Base-by-base conservation (phyloP, 768 basidiomycete species). In the Saitozyma sp. region DNA sequence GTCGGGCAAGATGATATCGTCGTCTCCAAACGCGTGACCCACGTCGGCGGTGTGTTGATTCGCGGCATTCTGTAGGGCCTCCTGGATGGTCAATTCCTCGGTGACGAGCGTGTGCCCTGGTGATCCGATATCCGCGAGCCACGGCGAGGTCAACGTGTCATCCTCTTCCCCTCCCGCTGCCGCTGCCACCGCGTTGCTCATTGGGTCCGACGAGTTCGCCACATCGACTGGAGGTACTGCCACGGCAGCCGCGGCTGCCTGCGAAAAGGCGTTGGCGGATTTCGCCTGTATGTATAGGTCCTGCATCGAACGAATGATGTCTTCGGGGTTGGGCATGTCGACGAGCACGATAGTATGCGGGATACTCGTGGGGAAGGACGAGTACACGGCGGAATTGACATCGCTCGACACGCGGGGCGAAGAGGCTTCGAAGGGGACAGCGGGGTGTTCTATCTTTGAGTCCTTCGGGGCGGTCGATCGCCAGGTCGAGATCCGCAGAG, bases 331-430 rank as follows among this genome's bases (percentile, higher is more conserved):
- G 19, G 92, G 92, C 85, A 95, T 85, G 63, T 93, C 89, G 54
- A 94, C 90, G 37, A 89, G 85, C 55, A 93, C 88, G 53, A 91
- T 86, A 3, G 88, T 89, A 76, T 92, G 91, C 40, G 61, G 62
- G 9, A 62, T 62, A 42, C 45, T 53, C 13, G 57, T 50, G 3
- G 71, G 77, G 45, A 65, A 75, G 9, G 69, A 46, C 53, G 58
- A 57, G n/a, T 37, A 14, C 43, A 57, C 19, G 6, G 5, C n/a
- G 11, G 37, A 11, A 2, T 20, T 39, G 4, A 45, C 46, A 6
- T 9, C 40, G 9, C 43, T 11, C n/a, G 39, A 38, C 42, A 51
- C 3, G 16, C 9, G 19, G 17, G 50, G 13, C 10, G 39, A 9
- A 38, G 37, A 50, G 37, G 58, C 39, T 1, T 13, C 50, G 29